Evolutionary conservation across 768 basidiomycete species (phyloP), one percentile per base, ranked within the genome.

Genomic region (Boletus speciosus): DNA sequence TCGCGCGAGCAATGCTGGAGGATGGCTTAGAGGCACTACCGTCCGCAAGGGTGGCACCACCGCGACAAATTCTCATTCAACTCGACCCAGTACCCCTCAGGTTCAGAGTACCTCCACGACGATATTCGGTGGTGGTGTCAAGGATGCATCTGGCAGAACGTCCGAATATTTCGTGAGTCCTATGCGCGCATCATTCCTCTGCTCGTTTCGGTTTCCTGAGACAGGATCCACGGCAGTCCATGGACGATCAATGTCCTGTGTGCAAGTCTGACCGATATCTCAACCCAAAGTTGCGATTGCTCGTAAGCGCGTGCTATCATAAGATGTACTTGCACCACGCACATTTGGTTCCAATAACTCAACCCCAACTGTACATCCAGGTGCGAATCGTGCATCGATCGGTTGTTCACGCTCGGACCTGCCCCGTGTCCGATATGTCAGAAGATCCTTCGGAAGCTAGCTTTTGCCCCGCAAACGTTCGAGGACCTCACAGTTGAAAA

Each of bases 301-400:
- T 98, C 46, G 94, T 99, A 62, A 93, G 91, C 70, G 87, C 92
- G 15, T 99, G 97, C 70, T 99, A 97, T 72, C 97, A 99, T 74
- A 97, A 97, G 80, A 96, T 98, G 97, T 94, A 60, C 57, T 77
- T 71, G 34, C 43, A 53, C 47, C 31, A 23, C 32, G 25, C 23
- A 21, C 25, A 29, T 29, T 35, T 45, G 9, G 32, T 36, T 32
- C 19, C 25, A 29, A 34, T 47, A 19, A 47, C 60, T 71, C 25
- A 62, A 55, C 9, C 6, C 1, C 12, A 8, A 21, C 23, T n/a
- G 19, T 16, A n/a, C 40, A 23, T 46, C n/a, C 56, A 96, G 94
- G 92, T 98, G 97, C 74, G 96, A 98, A 76, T 93, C 92, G 1
- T 99, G 97, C 70, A 97, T 99, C 64, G 97, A 98, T 71, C 84